Percentiles rank a stretch among this genome's conserved stretches.
These are phyloP conservation scores for Malassezia vespertilionis DNA, from an alignment of 1,284 basidiomycete genomes.

Conservation along the genomic window DNA sequence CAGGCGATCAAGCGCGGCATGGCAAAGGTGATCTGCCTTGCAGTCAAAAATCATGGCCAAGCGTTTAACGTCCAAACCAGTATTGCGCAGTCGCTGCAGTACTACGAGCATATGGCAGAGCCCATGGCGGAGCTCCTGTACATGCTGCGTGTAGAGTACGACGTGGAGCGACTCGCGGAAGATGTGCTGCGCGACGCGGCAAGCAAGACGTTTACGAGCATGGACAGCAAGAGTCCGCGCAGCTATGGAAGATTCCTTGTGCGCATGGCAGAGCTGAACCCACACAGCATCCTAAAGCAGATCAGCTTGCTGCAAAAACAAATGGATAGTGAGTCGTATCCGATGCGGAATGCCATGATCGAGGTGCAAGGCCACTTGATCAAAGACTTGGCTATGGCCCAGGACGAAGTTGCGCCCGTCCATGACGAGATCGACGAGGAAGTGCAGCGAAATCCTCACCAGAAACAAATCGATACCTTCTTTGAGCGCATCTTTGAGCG, in stretches of 20 bases:
- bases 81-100: slow-evolving; percentile 83
- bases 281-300: slow-evolving; percentile 77
- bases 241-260: slow-evolving; percentile 77
- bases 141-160: slow-evolving; percentile 71
- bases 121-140: slow-evolving; percentile 82
- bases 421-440: slow-evolving; percentile 29
- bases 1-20: slow-evolving; percentile 61
- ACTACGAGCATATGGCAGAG: slow-evolving; percentile 86
- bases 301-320: slow-evolving; percentile 73
- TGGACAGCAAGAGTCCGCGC: slow-evolving; percentile 77
- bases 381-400: slow-evolving; percentile 43
- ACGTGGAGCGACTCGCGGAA: slow-evolving; percentile 77
- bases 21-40: slow-evolving; percentile 78
- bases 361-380: slow-evolving; percentile 46
- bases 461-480: slow-evolving; percentile 71
- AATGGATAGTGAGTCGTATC: slow-evolving; percentile 90
- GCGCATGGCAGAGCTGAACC: slow-evolving; percentile 68
- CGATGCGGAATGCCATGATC: slow-evolving; percentile 62
- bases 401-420: slow-evolving; percentile 10
- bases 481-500: slow-evolving; percentile 76
- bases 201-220: slow-evolving; percentile 62
- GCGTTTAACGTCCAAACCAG: slow-evolving; percentile 60
- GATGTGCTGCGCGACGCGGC: slow-evolving; percentile 78
- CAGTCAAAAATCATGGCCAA: slow-evolving; percentile 83
- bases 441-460: slow-evolving; percentile 52